A percentile compares a stretch with the other conserved stretches of the same genome.
phyloP scores from a whole-genome alignment of 2,329 filamentous ascomycete species.

The Fusarium annulatum region DNA sequence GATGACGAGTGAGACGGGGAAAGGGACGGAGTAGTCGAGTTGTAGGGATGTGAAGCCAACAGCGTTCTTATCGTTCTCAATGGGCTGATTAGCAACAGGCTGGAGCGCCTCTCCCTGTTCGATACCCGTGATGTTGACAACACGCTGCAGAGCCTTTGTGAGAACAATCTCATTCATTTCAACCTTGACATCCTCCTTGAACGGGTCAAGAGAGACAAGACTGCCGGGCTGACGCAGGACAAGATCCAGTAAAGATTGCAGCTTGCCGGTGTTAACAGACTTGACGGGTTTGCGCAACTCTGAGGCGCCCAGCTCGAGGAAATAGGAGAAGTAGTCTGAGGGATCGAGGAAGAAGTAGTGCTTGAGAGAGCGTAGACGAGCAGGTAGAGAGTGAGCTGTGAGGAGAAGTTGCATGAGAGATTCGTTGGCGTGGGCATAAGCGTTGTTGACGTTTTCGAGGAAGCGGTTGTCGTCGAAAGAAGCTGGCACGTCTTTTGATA shows the following conservation, averaged over 20 bases:
- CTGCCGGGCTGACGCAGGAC: conserved; percentile 96
- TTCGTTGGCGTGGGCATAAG: conserved; percentile 95
- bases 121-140: conserved; percentile 95
- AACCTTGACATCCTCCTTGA: conserved; percentile 98
- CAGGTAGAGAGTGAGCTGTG: conserved; percentile 90
- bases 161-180: conserved; percentile 96
- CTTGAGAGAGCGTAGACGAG: conserved; percentile 88
- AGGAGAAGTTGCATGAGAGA: conserved; percentile 90
- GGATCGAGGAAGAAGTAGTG: conserved; percentile 99
- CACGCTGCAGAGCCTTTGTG: conserved; percentile 92
- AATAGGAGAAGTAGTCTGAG: conserved; percentile 98
- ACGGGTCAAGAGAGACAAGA: conserved; percentile 92
- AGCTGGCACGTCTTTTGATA: conserved; percentile 85
- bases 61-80: conserved; percentile 88
- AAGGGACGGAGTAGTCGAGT: conserved; percentile 93
- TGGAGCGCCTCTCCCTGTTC: conserved; percentile 88
- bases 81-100: conserved; percentile 72
- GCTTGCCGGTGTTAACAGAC: conserved; percentile 88
- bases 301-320: conserved; percentile 89
- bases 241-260: conserved; percentile 95
- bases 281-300: conserved; percentile 92
- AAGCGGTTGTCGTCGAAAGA: conserved; percentile 94
- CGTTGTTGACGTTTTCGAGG: conserved; percentile 93
- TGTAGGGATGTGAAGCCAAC: conserved; percentile 92
- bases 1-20: conserved; percentile 94